Evolutionary conservation across 345 rosid species (phyloP), one percentile per base, ranked within the genome.

Genomic region (Linum usitatissimum): DNA sequence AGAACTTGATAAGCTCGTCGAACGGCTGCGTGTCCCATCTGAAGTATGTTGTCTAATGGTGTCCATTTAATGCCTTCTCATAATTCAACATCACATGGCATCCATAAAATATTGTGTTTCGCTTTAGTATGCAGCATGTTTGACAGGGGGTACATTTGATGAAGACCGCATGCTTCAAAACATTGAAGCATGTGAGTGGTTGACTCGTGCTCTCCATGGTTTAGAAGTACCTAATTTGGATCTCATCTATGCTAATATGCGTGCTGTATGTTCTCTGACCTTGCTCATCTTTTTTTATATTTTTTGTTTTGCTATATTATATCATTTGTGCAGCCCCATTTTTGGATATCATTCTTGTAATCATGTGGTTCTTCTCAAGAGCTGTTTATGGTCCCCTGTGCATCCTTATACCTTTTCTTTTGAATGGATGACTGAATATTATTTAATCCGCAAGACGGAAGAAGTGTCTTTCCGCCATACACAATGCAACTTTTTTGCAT

Each of bases 121-220:
- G 71, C 74, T 88, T 68, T 66, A 93, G 99, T 76, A 90, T 83
- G 84, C 99, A 72, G 81, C 86, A 62, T 83, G 82, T 68, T 73
- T 93, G 54, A 82, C 95, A 21, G 92, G 90, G 57, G 96, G 99
- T 69, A 72, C 90, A 42, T 93, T 93, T 82, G 99, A 90, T 63
- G 99, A 93, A 73, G 87, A 83, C 55, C 84, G 67, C 69, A 90
- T 93, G 96, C 87, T 81, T 69, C 85, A 88, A 73, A 93, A 90
- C 70, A 80, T 90, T 60, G 99, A 90, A 75, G 97, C 96, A 65
- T 93, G 99, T 65, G 99, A 93, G 78, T 93, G 99, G 99, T 77
- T 93, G 70, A 84, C 95, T 69, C 80, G 79, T 81, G 91, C 86
- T 71, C 77, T 88, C 57, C 79, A 64, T 70, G 92, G 86, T 58